phyloP scores from a whole-genome alignment of 805 yeast genomes.

The Starmerella potacharoeniae region DNA sequence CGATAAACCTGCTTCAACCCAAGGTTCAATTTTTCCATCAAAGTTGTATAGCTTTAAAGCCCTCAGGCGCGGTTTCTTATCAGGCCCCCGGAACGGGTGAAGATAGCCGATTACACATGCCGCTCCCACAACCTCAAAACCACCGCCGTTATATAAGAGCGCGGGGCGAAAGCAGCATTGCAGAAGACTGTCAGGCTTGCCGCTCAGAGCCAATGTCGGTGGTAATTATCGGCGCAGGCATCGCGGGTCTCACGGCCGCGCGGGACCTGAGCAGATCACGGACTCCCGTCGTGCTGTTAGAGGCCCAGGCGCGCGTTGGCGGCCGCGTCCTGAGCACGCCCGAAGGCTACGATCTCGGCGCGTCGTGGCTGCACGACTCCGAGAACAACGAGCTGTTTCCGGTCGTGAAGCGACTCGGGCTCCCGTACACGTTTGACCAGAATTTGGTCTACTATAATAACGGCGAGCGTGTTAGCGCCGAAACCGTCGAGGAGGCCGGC shows the following conservation, averaged over 20 bases:
- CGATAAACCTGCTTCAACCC: too few relatives aligned
- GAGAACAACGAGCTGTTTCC: conserved; percentile 45
- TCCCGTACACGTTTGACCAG: conserved; percentile 4
- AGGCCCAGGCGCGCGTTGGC: conserved; percentile 57
- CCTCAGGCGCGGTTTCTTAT: too few relatives aligned
- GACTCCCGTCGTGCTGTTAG: conserved; percentile 45
- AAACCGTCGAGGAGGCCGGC: not conserved
- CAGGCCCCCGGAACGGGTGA: too few relatives aligned
- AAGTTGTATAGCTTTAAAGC: too few relatives aligned
- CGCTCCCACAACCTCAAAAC: too few relatives aligned
- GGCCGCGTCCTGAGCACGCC: conserved; percentile 48
- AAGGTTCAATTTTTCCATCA: too few relatives aligned
- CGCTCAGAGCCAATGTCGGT: conserved; percentile 32
- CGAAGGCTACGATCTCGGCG: conserved; percentile 60
- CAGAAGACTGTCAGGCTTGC: too few relatives aligned
- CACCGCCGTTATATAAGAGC: too few relatives aligned
- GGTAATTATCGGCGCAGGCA: conserved; percentile 65
- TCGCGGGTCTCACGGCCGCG: conserved; percentile 67
- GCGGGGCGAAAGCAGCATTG: too few relatives aligned
- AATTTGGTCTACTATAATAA: not conserved
- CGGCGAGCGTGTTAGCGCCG: not conserved
- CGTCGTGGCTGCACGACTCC: conserved; percentile 83
- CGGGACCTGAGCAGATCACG: conserved; percentile 36
- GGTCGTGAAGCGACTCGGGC: not conserved
- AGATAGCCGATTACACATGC: too few relatives aligned